A percentile compares a stretch with the other conserved stretches of the same genome.
Evolutionary conservation across 345 rosid species (phyloP).

Genomic region (Trapa bicornis): DNA sequence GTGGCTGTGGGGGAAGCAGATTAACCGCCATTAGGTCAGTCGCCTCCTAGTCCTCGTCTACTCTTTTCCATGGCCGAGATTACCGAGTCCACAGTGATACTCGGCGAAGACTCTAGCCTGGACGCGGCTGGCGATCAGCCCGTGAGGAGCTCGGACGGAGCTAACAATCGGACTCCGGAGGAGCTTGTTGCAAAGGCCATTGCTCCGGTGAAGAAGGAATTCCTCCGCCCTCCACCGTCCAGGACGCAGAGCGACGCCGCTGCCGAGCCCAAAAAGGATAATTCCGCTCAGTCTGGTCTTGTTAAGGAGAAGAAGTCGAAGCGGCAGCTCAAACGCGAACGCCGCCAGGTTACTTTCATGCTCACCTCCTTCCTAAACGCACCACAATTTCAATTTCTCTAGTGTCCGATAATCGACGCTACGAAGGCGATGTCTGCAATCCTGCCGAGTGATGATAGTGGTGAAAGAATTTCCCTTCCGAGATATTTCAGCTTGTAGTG

Average conservation of each 20-base stretch:
- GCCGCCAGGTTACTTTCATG: conserved; percentile 36
- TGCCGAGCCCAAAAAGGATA: conserved; percentile 8
- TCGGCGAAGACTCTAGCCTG: neutral
- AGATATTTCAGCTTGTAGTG: neutral
- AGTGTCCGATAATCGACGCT: neutral
- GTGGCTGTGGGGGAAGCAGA: neutral
- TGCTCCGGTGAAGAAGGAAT: conserved; percentile 69
- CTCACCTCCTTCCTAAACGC: neutral
- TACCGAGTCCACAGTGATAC: neutral
- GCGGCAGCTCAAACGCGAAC: conserved; percentile 89
- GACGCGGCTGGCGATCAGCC: conserved; percentile 1
- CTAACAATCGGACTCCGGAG: conserved; percentile 29
- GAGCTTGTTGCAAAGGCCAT: conserved; percentile 65
- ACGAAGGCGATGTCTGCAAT: neutral
- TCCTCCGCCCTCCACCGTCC: conserved; percentile 55
- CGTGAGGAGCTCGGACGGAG: conserved; percentile 17
- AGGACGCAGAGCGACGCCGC: conserved; percentile 30
- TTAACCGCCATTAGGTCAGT: neutral
- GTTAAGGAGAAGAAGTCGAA: conserved; percentile 80
- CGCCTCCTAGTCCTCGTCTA: neutral
- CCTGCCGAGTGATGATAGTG: neutral
- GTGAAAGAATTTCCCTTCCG: neutral
- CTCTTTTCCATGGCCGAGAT: conserved; percentile 10
- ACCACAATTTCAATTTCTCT: neutral
- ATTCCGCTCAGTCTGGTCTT: conserved; percentile 18